Evolutionary conservation across 1,139 yeast species (phyloP).

Genomic region (Hyphopichia khmerensis): DNA sequence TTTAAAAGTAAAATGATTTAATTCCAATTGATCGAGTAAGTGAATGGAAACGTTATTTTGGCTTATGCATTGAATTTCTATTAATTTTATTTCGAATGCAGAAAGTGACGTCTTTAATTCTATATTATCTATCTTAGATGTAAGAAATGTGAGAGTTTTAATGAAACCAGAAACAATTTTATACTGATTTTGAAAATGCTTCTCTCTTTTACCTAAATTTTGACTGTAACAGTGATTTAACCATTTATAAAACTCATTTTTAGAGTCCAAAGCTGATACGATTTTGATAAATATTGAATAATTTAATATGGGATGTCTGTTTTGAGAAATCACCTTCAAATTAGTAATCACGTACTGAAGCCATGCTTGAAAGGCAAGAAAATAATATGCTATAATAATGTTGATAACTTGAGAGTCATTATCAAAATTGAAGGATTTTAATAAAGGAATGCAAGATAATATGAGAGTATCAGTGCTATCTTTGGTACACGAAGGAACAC

Average conservation of each 20-base stretch:
- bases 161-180: slow-evolving; percentile 2
- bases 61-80: background rate
- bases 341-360: slow-evolving; percentile 1
- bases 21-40: background rate
- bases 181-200: background rate
- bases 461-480: background rate
- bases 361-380: slow-evolving; percentile 2
- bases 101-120: background rate
- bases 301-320: background rate
- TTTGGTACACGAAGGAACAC: background rate
- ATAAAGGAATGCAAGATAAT: background rate
- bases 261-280: background rate
- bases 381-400: slow-evolving; percentile 1
- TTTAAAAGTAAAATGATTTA: background rate
- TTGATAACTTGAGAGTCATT: background rate
- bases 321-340: slow-evolving; percentile 1
- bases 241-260: slow-evolving; percentile 1
- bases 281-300: background rate
- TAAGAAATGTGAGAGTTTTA: background rate
- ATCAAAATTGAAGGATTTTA: background rate
- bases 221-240: background rate
- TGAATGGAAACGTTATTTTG: background rate
- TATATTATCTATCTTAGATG: background rate
- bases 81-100: background rate
- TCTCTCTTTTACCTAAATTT: background rate